phyloP scores from a whole-genome alignment of 2,329 filamentous ascomycete genomes.

The Cordyceps militaris region DNA sequence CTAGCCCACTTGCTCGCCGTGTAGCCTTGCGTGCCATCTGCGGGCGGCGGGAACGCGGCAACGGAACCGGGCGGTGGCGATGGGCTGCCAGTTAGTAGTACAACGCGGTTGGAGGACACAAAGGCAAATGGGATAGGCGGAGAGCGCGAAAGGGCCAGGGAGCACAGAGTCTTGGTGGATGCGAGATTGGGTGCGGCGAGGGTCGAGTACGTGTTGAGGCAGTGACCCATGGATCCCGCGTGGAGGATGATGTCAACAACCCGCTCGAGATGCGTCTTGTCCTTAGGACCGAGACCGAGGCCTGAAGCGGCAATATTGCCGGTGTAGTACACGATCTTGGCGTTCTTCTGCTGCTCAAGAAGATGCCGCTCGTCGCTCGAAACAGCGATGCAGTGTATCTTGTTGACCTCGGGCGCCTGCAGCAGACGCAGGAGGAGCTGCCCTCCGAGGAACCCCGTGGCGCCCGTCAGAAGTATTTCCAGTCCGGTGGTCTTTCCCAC shows the following conservation, averaged over 20 bases:
- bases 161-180: constrained; percentile 26
- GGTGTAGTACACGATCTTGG: constrained; percentile 16
- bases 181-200: constrained; percentile 28
- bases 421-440: constrained; percentile 30
- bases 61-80: background rate
- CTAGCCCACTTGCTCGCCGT: constrained; percentile 27
- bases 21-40: constrained; percentile 26
- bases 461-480: constrained; percentile 28
- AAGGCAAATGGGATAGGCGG: constrained; percentile 28
- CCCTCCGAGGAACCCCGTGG: constrained; percentile 33
- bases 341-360: background rate
- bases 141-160: constrained; percentile 19
- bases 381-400: constrained; percentile 39
- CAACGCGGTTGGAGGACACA: constrained; percentile 23
- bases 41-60: constrained; percentile 13
- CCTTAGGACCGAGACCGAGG: constrained; percentile 18
- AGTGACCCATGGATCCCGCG: constrained; percentile 34
- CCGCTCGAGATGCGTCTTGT: constrained; percentile 10
- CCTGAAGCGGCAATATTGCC: constrained; percentile 23
- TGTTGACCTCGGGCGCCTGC: constrained; percentile 21
- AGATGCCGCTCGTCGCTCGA: constrained; percentile 11
- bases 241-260: constrained; percentile 45
- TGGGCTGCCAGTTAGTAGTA: background rate
- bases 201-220: constrained; percentile 28
- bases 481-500: background rate